Conservation (phyloP, 805 yeast species). For the Saturnispora silvae region DNA sequence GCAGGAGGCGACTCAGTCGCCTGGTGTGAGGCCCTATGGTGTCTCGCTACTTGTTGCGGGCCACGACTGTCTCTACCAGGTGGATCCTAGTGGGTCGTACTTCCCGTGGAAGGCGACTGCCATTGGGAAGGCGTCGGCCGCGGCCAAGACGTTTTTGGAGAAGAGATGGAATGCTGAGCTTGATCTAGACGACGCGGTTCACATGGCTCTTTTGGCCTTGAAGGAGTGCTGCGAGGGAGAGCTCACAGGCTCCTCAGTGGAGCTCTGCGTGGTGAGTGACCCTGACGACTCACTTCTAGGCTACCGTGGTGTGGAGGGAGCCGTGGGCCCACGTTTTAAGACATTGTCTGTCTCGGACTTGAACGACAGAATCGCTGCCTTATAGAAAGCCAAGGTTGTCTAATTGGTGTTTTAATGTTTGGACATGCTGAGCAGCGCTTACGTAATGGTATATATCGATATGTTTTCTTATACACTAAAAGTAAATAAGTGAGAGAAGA, state of each 20-base stretch:
- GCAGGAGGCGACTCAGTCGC: constrained; percentile 63
- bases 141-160: constrained; percentile 96
- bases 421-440: too few species aligned
- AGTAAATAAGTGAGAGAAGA: too few species aligned
- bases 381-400: constrained; percentile 38
- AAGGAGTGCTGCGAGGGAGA: constrained; percentile 98
- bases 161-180: constrained; percentile 97
- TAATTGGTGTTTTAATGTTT: too few species aligned
- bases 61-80: constrained; percentile 87
- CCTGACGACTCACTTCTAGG: constrained; percentile 77
- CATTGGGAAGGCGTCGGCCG: constrained; percentile 88
- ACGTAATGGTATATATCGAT: too few species aligned
- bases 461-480: too few species aligned
- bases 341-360: constrained; percentile 83
- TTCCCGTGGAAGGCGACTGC: constrained; percentile 99
- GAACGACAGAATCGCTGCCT: constrained; percentile 88
- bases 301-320: constrained; percentile 66
- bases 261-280: constrained; percentile 77
- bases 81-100: constrained; percentile 95
- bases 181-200: constrained; percentile 96
- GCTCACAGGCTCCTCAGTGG: constrained; percentile 92
- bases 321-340: constrained; percentile 83
- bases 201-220: constrained; percentile 85
- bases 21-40: constrained; percentile 79
- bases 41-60: constrained; percentile 93